Conservation (phyloP, 352 stramenopile species). For the Globisporangium rhizosaccharum region DNA sequence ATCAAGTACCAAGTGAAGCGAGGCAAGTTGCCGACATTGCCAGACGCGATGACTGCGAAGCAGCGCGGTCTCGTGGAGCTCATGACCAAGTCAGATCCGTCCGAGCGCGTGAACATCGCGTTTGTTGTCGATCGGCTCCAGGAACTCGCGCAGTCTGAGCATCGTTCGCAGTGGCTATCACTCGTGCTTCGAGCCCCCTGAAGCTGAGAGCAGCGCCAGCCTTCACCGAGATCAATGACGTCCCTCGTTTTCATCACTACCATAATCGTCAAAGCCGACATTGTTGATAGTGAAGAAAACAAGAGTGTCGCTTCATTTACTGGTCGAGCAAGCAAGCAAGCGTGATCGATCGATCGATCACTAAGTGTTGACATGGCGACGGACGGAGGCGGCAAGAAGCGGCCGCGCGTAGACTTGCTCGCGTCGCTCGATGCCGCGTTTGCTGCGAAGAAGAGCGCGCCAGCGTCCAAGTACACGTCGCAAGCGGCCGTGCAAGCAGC, state of each 20-base stretch:
- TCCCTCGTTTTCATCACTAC: too few relatives aligned
- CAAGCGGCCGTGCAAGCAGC: constrained; percentile 37
- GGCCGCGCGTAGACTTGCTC: constrained; percentile 60
- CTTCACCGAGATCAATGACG: too few relatives aligned
- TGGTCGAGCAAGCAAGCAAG: too few relatives aligned
- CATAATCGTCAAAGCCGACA: too few relatives aligned
- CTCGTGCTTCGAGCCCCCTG: too few relatives aligned
- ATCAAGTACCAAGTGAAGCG: neutral
- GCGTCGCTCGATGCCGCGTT: constrained; percentile 75
- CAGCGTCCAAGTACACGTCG: constrained; percentile 61
- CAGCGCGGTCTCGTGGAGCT: neutral
- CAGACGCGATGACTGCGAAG: neutral
- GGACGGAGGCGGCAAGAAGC: constrained; percentile 40
- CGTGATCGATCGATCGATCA: too few relatives aligned
- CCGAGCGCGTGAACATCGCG: constrained; percentile 1
- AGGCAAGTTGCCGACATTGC: neutral
- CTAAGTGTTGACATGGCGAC: constrained; percentile 12
- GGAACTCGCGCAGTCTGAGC: neutral
- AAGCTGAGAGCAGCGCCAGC: too few relatives aligned
- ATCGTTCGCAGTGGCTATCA: neutral
- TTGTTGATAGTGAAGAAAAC: too few relatives aligned
- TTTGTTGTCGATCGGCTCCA: neutral
- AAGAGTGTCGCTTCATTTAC: too few relatives aligned
- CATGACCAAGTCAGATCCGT: neutral
- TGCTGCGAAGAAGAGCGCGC: constrained; percentile 23